Evolutionary conservation across 768 basidiomycete genomes (phyloP).

Genomic region (Infundibulicybe gibba): DNA sequence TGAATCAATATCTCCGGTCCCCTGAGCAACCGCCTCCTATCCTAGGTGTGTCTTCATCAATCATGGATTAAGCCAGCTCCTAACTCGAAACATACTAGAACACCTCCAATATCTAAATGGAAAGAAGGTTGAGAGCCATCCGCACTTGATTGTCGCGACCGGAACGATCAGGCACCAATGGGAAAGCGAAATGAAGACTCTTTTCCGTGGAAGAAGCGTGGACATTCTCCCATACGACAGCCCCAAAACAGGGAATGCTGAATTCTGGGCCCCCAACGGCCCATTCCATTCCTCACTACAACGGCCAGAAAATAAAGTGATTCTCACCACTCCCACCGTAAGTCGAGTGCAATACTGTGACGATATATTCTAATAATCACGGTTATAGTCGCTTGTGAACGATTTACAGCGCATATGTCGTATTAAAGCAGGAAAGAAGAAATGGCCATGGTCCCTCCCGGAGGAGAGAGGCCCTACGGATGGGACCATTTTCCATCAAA

Average conservation of each 20-base stretch:
- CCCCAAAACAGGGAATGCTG: not conserved
- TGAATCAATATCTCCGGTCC: constrained; percentile 1
- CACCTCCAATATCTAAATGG: not conserved
- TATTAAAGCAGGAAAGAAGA: not conserved
- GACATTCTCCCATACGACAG: constrained; percentile 7
- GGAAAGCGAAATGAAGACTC: constrained; percentile 4
- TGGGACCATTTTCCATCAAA: constrained; percentile 11
- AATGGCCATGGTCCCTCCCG: constrained; percentile 1
- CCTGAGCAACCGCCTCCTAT: constrained; percentile 12
- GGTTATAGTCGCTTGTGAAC: not conserved
- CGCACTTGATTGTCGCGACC: constrained; percentile 5
- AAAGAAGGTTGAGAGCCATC: not conserved
- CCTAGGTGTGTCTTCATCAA: constrained; percentile 9
- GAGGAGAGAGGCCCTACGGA: not conserved
- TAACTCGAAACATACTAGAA: too few species aligned
- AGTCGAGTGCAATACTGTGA: not conserved
- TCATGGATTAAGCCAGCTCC: not conserved
- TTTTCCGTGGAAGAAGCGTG: constrained; percentile 2
- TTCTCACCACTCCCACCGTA: constrained; percentile 7
- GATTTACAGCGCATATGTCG: not conserved
- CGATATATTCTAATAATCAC: not conserved
- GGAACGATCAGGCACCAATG: constrained; percentile 6
- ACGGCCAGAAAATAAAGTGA: constrained; percentile 1
- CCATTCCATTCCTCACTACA: constrained; percentile 3
- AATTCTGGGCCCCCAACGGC: constrained; percentile 5